Conservation (phyloP, 306 rosid genomes). For the Dryas alaskensis region DNA sequence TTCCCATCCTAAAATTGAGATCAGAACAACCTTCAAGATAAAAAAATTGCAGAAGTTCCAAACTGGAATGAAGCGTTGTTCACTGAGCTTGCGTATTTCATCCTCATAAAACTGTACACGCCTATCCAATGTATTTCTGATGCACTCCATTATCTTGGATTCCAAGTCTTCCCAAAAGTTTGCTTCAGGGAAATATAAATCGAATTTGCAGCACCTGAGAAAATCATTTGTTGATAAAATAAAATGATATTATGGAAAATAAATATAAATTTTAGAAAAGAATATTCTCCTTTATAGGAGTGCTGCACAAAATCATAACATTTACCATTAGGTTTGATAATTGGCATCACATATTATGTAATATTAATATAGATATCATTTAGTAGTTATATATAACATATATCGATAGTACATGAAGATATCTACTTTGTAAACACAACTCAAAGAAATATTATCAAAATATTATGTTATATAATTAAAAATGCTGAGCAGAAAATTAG, state of each 20-base stretch:
- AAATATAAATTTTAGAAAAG: neutral
- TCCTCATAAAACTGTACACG: slow-evolving; percentile 98
- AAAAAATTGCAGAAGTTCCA: slow-evolving; percentile 99
- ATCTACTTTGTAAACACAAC: neutral
- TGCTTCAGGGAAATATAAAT: slow-evolving; percentile 75
- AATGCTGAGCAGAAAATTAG: neutral
- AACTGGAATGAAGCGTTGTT: slow-evolving; percentile 94
- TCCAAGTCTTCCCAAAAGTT: slow-evolving; percentile 97
- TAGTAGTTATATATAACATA: neutral
- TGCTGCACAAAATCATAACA: too few relatives aligned
- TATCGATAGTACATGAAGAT: neutral
- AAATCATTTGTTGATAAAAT: slow-evolving; percentile 19
- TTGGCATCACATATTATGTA: neutral
- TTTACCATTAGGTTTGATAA: neutral
- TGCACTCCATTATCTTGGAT: slow-evolving; percentile 82
- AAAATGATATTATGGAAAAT: neutral
- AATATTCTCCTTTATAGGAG: too few relatives aligned
- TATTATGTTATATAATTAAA: neutral
- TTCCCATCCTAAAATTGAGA: slow-evolving; percentile 28
- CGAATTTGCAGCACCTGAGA: slow-evolving; percentile 92
- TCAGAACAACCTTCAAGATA: slow-evolving; percentile 76
- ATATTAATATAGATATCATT: neutral
- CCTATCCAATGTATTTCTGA: slow-evolving; percentile 90
- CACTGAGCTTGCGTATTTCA: slow-evolving; percentile 97
- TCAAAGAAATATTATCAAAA: neutral